Conservation (phyloP, 108 stramenopile species). For the Cafeteria roenbergensis region DNA sequence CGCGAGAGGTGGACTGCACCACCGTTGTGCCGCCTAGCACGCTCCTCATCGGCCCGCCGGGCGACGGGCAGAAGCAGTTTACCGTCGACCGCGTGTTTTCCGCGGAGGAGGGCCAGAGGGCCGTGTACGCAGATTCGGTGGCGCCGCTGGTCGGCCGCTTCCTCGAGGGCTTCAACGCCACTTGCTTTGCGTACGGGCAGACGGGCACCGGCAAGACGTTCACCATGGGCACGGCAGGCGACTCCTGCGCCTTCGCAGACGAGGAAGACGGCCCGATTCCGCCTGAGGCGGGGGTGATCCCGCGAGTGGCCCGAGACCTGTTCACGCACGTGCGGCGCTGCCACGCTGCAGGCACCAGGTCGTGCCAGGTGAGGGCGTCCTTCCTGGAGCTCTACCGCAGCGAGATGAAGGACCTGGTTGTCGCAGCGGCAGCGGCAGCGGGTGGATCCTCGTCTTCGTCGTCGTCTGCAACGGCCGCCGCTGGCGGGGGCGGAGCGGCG, state of each 20-base stretch:
- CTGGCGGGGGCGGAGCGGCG: not conserved
- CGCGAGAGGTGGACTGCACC: no score
- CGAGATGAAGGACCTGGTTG: not conserved
- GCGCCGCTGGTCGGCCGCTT: not conserved
- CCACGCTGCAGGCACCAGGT: not conserved
- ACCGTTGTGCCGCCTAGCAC: no score
- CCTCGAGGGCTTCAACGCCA: not conserved
- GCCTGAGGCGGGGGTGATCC: not conserved
- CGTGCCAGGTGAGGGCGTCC: not conserved
- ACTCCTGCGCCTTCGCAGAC: not conserved
- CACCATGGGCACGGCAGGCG: not conserved
- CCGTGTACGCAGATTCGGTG: not conserved
- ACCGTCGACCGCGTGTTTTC: not conserved
- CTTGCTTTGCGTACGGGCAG: not conserved
- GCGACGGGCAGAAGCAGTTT: no score
- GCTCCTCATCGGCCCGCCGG: no score
- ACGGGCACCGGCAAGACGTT: conserved; percentile 3
- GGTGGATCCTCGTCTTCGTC: not conserved
- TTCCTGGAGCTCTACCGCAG: not conserved
- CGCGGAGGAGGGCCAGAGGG: not conserved
- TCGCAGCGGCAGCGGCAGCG: no score
- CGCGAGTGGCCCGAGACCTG: not conserved
- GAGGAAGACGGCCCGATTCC: no score
- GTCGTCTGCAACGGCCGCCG: no score
- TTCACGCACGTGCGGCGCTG: not conserved